Conservation (phyloP, 1,139 yeast species). For the Yamadazyma dendronema region DNA sequence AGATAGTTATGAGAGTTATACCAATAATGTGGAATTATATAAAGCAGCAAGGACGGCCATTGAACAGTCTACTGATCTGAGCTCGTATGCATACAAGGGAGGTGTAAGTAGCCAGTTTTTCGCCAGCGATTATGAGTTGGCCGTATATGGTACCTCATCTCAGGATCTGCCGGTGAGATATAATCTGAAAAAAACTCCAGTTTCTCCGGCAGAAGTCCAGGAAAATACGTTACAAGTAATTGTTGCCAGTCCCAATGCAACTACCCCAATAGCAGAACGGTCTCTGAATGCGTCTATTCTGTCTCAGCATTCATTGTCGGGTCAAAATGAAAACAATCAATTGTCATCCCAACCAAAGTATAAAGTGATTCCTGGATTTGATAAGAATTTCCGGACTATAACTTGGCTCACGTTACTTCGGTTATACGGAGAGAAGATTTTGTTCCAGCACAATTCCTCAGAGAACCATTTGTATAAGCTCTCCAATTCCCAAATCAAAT, state of each 20-base stretch:
- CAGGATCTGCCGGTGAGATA: slow-evolving; percentile 40
- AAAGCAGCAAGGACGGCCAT: slow-evolving; percentile 35
- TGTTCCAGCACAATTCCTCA: slow-evolving; percentile 25
- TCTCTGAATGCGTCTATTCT: slow-evolving; percentile 9
- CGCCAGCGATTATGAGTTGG: slow-evolving; percentile 29
- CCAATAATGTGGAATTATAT: slow-evolving; percentile 27
- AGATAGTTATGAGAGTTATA: slow-evolving; percentile 18
- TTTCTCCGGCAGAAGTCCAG: slow-evolving; percentile 37
- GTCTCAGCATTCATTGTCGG: slow-evolving; percentile 2
- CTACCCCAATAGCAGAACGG: not conserved
- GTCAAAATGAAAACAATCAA: no score
- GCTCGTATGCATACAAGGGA: slow-evolving; percentile 37
- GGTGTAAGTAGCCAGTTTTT: slow-evolving; percentile 17
- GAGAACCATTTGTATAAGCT: slow-evolving; percentile 36
- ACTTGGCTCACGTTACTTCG: slow-evolving; percentile 41
- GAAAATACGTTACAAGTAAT: slow-evolving; percentile 19
- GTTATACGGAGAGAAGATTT: slow-evolving; percentile 31
- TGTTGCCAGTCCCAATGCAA: not conserved
- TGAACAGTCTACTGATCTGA: slow-evolving; percentile 31
- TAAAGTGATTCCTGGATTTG: slow-evolving; percentile 25
- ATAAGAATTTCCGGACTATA: slow-evolving; percentile 33
- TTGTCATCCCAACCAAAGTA: not conserved
- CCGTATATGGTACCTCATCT: slow-evolving; percentile 41
- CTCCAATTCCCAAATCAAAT: slow-evolving; percentile 13
- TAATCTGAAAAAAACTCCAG: slow-evolving; percentile 33